Evolutionary conservation across 441 rosid genomes (phyloP), one percentile per base, ranked within the genome.

Genomic region (Manihot esculenta): DNA sequence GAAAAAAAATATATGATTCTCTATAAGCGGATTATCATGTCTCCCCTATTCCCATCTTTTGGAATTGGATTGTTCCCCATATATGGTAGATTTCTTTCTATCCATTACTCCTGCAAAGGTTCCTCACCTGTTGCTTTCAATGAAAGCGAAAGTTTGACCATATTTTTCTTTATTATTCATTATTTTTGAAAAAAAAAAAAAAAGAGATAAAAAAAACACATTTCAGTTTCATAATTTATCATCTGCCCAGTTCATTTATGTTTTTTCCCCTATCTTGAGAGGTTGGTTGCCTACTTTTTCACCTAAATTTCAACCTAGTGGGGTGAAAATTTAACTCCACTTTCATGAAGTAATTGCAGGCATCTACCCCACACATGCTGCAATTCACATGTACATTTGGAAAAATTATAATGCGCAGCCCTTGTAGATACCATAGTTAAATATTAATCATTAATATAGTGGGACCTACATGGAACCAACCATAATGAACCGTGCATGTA

Each of bases 101-200:
- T 80, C 89, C 86, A 58, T 74, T 84, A 55, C 51, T 78, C 71
- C 91, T 78, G 85, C 80, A 83, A 83, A 75, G 79, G 24, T 78
- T 75, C 73, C 83, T 88, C 86, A 78, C 77, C 86, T 81, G 97
- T 92, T 85, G 87, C 95, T 89, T 89, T 93, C 98, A 87, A 54
- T 44, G 88, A 86, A 81, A 86, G 85, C 62, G 88, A 87, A 90
- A 83, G 82, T 90, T 92, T 90, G 98, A 93, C 98, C 83, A 73
- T 61, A 41, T 55, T 21, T 74, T 27, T 24, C 17, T 17, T 53
- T 48, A 66, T 75, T 80, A 68, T 62, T 69, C 76, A 62, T 27
- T 69, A 33, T 72, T 72, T 26, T 73, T 66, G 59, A n/a, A n/a
- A n/a, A n/a, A 35, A 35, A 30, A 4, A 30, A 30, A 30, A 30